Percentiles rank a stretch among this genome's conserved stretches.
Evolutionary conservation across 495 filamentous ascomycete genomes (phyloP).

Genomic region (Bombardia bombarda): DNA sequence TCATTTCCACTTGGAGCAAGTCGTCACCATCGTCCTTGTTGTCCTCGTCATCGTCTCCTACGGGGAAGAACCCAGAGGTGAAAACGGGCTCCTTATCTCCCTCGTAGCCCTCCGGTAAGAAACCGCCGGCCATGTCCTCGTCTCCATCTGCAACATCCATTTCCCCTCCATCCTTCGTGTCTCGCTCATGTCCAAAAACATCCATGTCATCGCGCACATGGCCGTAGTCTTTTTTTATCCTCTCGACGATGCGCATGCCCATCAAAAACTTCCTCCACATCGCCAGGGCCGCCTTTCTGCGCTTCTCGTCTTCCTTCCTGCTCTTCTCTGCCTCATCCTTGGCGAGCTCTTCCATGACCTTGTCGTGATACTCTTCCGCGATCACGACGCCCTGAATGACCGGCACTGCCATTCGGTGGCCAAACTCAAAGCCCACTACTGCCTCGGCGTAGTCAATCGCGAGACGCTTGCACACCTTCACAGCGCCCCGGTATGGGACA

Average conservation of each 20-base stretch:
- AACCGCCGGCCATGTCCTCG: constrained; percentile 49
- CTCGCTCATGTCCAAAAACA: constrained; percentile 27
- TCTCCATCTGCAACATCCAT: constrained; percentile 10
- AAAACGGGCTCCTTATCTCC: constrained; percentile 18
- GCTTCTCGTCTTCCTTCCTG: constrained; percentile 74
- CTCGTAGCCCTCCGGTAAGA: constrained; percentile 46
- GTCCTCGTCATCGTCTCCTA: constrained; percentile 27
- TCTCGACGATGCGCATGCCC: constrained; percentile 72
- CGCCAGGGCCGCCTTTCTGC: constrained; percentile 61
- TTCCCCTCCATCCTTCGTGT: constrained; percentile 10
- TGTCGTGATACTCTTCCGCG: constrained; percentile 66
- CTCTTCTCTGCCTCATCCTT: constrained; percentile 72
- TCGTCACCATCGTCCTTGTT: too few species aligned
- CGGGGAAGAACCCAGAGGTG: constrained; percentile 35
- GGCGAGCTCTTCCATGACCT: constrained; percentile 72
- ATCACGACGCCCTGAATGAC: constrained; percentile 86
- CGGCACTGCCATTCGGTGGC: constrained; percentile 83
- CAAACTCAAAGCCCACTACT: constrained; percentile 95
- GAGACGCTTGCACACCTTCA: constrained; percentile 72
- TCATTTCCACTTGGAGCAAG: background rate
- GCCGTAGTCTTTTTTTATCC: constrained; percentile 77
- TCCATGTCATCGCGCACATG: constrained; percentile 32
- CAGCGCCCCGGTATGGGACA: constrained; percentile 67
- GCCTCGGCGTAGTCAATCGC: constrained; percentile 89
- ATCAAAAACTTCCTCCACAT: constrained; percentile 84